Evolutionary conservation across 495 filamentous ascomycete genomes (phyloP).

Genomic region (Aspergillus avenaceus): DNA sequence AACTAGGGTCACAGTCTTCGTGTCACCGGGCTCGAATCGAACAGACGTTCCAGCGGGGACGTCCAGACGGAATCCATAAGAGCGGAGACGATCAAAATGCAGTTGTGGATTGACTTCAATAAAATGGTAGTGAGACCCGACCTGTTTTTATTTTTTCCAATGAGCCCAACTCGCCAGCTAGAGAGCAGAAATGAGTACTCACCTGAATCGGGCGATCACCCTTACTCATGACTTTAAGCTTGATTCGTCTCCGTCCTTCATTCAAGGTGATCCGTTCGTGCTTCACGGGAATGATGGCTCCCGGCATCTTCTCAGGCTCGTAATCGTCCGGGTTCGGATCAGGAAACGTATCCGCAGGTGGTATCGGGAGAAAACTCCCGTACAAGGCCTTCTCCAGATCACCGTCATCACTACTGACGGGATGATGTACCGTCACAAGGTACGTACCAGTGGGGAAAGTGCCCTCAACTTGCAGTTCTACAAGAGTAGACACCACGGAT

Average conservation of each 20-base stretch:
- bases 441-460: slow-evolving; percentile 91
- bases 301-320: slow-evolving; percentile 64
- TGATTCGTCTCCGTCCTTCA: slow-evolving; percentile 68
- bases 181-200: neutral
- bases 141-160: slow-evolving; percentile 30
- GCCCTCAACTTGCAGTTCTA: slow-evolving; percentile 88
- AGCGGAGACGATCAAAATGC: slow-evolving; percentile 80
- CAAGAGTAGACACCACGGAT: slow-evolving; percentile 68
- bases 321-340: slow-evolving; percentile 58
- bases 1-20: slow-evolving; percentile 87
- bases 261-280: slow-evolving; percentile 62
- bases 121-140: slow-evolving; percentile 96
- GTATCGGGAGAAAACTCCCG: slow-evolving; percentile 86
- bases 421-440: slow-evolving; percentile 90
- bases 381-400: slow-evolving; percentile 83
- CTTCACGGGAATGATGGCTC: slow-evolving; percentile 72
- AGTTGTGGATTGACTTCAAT: slow-evolving; percentile 89
- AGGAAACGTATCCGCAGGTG: slow-evolving; percentile 61
- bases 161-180: neutral
- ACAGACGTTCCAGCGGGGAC: slow-evolving; percentile 90
- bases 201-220: slow-evolving; percentile 92
- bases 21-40: slow-evolving; percentile 92
- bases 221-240: slow-evolving; percentile 73
- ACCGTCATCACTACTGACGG: slow-evolving; percentile 82
- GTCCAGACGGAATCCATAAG: slow-evolving; percentile 85